Evolutionary conservation across 495 filamentous ascomycete species (phyloP).

Genomic region (Immersiella caudata): DNA sequence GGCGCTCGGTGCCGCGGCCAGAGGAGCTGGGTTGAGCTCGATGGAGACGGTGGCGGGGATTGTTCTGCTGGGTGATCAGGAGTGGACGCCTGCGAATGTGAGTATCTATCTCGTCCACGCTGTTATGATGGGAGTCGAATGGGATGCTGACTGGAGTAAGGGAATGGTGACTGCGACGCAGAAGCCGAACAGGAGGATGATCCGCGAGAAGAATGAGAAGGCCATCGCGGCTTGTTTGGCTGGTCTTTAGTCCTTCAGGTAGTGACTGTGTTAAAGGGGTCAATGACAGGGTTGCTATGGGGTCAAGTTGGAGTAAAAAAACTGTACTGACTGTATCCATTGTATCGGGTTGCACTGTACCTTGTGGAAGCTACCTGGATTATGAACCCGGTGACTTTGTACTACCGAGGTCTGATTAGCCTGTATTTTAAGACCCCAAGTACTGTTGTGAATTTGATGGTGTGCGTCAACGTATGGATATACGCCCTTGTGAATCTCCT

Average conservation of each 20-base stretch:
- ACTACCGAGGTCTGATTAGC: no score
- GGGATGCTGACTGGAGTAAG: constrained; percentile 34
- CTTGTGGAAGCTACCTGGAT: no score
- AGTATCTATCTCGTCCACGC: constrained; percentile 31
- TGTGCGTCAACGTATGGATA: no score
- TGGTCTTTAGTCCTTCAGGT: neutral
- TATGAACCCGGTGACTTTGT: no score
- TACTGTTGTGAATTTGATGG: no score
- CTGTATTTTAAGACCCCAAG: no score
- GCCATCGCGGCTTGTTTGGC: constrained; percentile 48
- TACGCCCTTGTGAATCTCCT: no score
- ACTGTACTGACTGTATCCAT: no score
- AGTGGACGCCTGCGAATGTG: constrained; percentile 68
- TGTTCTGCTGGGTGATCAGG: constrained; percentile 60
- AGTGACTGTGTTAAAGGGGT: neutral
- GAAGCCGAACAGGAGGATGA: constrained; percentile 61
- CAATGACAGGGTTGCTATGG: neutral
- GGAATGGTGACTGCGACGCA: constrained; percentile 63
- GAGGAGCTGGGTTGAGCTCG: constrained; percentile 52
- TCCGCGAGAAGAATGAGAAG: constrained; percentile 58
- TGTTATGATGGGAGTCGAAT: neutral
- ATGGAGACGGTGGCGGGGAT: constrained; percentile 65
- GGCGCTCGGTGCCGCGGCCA: constrained; percentile 55
- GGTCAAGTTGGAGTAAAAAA: neutral
- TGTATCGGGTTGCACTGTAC: no score